Evolutionary conservation across 495 filamentous ascomycete species (phyloP).

Genomic region (Penicillium robsamsonii): DNA sequence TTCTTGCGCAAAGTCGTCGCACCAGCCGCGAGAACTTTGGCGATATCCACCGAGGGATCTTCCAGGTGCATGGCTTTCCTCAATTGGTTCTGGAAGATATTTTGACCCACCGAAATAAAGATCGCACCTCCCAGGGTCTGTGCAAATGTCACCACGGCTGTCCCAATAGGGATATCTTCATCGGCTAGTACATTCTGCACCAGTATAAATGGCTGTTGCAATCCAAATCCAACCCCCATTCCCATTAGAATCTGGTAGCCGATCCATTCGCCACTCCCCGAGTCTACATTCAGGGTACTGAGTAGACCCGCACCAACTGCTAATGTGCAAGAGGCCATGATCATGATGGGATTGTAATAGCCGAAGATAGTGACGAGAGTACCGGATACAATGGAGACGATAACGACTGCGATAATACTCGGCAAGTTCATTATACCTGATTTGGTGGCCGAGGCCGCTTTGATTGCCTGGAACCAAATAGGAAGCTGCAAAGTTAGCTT

Average conservation of each 20-base stretch:
- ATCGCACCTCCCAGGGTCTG: slow-evolving; percentile 43
- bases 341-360: slow-evolving; percentile 41
- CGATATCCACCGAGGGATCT: background rate
- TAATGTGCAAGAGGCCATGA: slow-evolving; percentile 24
- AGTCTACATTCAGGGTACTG: background rate
- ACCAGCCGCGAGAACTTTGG: background rate
- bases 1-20: background rate
- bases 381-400: slow-evolving; percentile 23
- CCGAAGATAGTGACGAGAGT: slow-evolving; percentile 27
- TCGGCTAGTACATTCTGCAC: slow-evolving; percentile 39
- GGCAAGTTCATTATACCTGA: slow-evolving; percentile 25
- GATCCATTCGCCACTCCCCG: slow-evolving; percentile 20
- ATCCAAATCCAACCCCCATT: slow-evolving; percentile 36
- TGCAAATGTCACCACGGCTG: slow-evolving; percentile 38
- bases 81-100: slow-evolving; percentile 31
- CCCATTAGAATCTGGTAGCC: slow-evolving; percentile 40
- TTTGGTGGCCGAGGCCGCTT: slow-evolving; percentile 24
- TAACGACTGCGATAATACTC: slow-evolving; percentile 8
- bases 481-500: slow-evolving; percentile 27
- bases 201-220: slow-evolving; percentile 34
- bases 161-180: slow-evolving; percentile 36
- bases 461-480: slow-evolving; percentile 40
- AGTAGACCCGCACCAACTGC: slow-evolving; percentile 37
- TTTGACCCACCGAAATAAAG: slow-evolving; percentile 37
- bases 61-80: background rate